Evolutionary conservation across 495 filamentous ascomycete species (phyloP), one percentile per base, ranked within the genome.

Genomic region (Friedmanniomyces endolithicus): DNA sequence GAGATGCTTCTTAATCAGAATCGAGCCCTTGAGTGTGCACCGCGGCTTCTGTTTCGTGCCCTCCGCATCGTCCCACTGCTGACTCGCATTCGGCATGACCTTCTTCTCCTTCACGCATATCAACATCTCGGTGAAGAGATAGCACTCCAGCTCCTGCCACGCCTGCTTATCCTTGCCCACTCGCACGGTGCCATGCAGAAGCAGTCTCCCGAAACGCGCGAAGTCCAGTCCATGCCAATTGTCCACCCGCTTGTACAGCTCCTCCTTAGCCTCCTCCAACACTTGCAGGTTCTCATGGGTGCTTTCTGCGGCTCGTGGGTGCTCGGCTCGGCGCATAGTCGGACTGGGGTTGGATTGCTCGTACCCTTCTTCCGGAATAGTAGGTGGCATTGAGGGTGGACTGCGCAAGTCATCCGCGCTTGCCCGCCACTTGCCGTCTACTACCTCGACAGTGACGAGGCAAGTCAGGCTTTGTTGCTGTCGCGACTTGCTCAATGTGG

Each of bases 201-300:
- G 84, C 59, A 99, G 79, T 64, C 94, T 95, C 59, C 92, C 92
- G 52, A 76, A 89, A 84, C 89, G 79, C 64, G 79, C 76, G 66
- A 96, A 97, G 64, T 99, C 94, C n/a, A 97, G 74, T 0, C 92
- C 94, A 67, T 99, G 92, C 92, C 92, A 99, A 61, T 99, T 96
- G 57, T 99, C 92, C 19, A 97, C 92, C 34, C 88, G 81, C 41
- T 75, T 78, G 46, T 86, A 82, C 54, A 99, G 70, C 59, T 84
- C 86, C 64, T 97, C 89, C 1, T 90, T 94, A 63, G 95, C 83
- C 53, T 87, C 84, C 31, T 88, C 82, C 55, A 98, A 65, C 12
- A 79, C 81, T 61, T 94, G 87, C 12, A 66, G 64, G 22, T 77
- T 69, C 57, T 84, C 79, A 58, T 69, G 69, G 1, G 59, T 41